phyloP scores from a whole-genome alignment of 495 filamentous ascomycete species.

The Apodospora peruviana region DNA sequence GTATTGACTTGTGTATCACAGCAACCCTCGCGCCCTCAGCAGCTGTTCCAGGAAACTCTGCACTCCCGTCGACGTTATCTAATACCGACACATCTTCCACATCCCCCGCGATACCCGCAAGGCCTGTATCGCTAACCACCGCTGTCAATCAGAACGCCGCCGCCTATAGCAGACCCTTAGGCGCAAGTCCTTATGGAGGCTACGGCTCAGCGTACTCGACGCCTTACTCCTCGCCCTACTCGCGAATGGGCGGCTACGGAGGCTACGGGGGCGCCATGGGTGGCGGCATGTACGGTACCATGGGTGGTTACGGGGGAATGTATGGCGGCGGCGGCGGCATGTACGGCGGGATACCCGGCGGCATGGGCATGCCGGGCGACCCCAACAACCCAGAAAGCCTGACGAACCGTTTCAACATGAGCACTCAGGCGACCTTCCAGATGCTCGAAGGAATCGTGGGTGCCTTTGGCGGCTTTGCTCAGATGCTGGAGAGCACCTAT shows the following conservation, averaged over 20 bases:
- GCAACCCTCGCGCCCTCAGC: slow-evolving; percentile 28
- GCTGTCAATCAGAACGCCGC: slow-evolving; percentile 79
- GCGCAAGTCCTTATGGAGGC: slow-evolving; percentile 52
- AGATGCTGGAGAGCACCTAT: slow-evolving; percentile 99
- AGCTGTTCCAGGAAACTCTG: slow-evolving; percentile 18
- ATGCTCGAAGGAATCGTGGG: slow-evolving; percentile 98
- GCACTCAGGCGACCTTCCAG: slow-evolving; percentile 96
- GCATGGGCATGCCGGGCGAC: slow-evolving; percentile 53
- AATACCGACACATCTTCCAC: too few relatives aligned
- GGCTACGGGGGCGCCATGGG: slow-evolving; percentile 36
- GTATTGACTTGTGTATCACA: slow-evolving; percentile 17
- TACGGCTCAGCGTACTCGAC: slow-evolving; percentile 46
- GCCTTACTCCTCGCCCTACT: slow-evolving; percentile 45
- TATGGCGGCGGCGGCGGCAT: slow-evolving; percentile 56
- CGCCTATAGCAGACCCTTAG: slow-evolving; percentile 56
- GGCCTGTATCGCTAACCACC: slow-evolving; percentile 68
- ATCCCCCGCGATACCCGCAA: slow-evolving; percentile 71
- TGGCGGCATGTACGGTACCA: slow-evolving; percentile 38
- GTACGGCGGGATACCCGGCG: slow-evolving; percentile 55
- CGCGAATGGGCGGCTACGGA: slow-evolving; percentile 33
- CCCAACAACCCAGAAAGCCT: slow-evolving; percentile 91
- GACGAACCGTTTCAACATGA: slow-evolving; percentile 83
- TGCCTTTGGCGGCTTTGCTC: slow-evolving; percentile 95
- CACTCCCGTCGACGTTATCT: slow-evolving; percentile 18
- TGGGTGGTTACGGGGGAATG: slow-evolving; percentile 48